Conservation (phyloP, 441 rosid species). For the Cnidoscolus chayamansa region DNA sequence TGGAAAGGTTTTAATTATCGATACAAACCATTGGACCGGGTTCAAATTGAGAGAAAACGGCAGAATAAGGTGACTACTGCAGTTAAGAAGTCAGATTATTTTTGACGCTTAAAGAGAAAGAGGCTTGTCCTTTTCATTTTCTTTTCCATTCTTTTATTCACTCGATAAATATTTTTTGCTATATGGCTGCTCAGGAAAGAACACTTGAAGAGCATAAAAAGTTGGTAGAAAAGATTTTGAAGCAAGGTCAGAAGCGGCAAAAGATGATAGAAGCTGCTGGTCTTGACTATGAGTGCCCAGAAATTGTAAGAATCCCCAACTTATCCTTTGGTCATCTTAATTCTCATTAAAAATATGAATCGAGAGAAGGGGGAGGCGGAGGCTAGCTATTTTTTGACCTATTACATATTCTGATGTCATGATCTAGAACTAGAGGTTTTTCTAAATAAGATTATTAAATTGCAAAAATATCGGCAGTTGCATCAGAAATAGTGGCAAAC, state of each 20-base stretch:
- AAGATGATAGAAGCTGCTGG: slow-evolving; percentile 77
- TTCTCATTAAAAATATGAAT: neutral
- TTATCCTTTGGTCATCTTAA: neutral
- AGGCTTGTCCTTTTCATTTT: neutral
- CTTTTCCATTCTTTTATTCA: neutral
- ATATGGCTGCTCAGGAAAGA: slow-evolving; percentile 49
- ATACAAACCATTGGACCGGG: slow-evolving; percentile 46
- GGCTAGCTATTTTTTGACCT: too few species aligned
- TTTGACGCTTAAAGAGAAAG: neutral
- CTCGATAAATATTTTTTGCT: neutral
- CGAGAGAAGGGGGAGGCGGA: neutral
- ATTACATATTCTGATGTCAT: neutral
- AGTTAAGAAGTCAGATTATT: neutral
- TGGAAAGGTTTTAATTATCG: slow-evolving; percentile 59
- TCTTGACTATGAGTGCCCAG: slow-evolving; percentile 81
- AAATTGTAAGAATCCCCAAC: slow-evolving; percentile 53
- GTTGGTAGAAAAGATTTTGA: slow-evolving; percentile 51
- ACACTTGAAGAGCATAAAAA: slow-evolving; percentile 64
- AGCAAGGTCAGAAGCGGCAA: slow-evolving; percentile 56
- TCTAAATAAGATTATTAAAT: neutral
- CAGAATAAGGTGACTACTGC: slow-evolving; percentile 49
- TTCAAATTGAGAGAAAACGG: slow-evolving; percentile 42
- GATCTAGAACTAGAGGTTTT: neutral
- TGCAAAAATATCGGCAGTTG: neutral
- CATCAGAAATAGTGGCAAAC: neutral